phyloP scores from a whole-genome alignment of 2,329 filamentous ascomycete genomes.

The Sarocladium kiliense region DNA sequence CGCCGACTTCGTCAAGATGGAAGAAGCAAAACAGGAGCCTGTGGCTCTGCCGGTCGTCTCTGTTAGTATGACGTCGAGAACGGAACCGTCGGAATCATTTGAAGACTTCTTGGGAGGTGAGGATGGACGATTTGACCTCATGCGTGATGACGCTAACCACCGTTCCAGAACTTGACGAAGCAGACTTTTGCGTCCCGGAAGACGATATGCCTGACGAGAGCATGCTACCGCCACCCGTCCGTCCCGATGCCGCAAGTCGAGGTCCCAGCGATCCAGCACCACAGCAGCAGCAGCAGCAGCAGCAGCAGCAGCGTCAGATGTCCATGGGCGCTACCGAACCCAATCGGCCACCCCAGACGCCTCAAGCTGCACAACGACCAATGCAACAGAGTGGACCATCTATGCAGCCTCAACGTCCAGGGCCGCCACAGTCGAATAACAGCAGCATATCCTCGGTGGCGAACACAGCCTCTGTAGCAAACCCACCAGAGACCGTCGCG shows the following conservation, averaged over 20 bases:
- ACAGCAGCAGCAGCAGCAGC: constrained; percentile 27
- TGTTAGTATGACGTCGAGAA: constrained; percentile 15
- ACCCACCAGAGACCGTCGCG: constrained; percentile 40
- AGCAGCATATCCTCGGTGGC: neutral
- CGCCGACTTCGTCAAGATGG: constrained; percentile 64
- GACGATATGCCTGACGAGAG: constrained; percentile 74
- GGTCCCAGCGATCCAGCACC: neutral
- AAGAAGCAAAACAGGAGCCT: constrained; percentile 27
- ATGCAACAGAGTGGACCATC: constrained; percentile 7
- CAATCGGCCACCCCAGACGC: constrained; percentile 2
- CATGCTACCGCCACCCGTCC: constrained; percentile 35
- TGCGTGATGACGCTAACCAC: constrained; percentile 14
- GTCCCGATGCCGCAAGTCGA: constrained; percentile 9
- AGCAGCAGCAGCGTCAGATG: constrained; percentile 22
- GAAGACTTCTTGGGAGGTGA: constrained; percentile 46
- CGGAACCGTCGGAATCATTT: constrained; percentile 39
- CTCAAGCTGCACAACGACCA: neutral
- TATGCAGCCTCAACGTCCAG: constrained; percentile 1
- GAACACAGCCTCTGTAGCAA: neutral
- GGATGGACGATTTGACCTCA: neutral
- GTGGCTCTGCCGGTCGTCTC: constrained; percentile 1
- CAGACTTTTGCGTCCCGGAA: constrained; percentile 65
- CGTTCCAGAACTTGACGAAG: constrained; percentile 65
- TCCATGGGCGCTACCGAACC: neutral
- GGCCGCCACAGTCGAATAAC: neutral